Evolutionary conservation across 208 protist genomes (phyloP), one percentile per base, ranked within the genome.

Genomic region (Wallacemonas sp.): DNA sequence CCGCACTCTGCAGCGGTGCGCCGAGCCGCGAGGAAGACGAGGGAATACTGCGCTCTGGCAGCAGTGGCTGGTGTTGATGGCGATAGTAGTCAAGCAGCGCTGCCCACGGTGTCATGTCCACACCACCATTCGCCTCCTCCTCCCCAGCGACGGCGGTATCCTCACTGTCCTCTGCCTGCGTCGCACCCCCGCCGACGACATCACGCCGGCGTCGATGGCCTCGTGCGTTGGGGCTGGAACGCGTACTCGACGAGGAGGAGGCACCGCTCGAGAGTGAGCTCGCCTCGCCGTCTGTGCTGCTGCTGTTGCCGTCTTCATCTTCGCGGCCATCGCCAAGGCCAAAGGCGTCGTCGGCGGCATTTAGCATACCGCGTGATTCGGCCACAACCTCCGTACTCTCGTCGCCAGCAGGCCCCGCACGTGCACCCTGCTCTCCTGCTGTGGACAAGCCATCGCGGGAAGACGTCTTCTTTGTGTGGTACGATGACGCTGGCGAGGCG

Each of bases 41-140:
- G 42, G 42, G n/a, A 21, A 11, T 6, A 49, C n/a, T 12, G n/a
- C 6, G 42, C 9, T 6, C 15, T 8, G 22, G 15, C 22, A 11
- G 51, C 51, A 6, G 4, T 8, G 6, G 15, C 22, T 62, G 41
- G 38, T 22, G 8, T 24, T 24, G 56, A 17, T 45, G 56, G 38
- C 19, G 56, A 15, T 47, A 24, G 19, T 62, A 49, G 36, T 62
- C 38, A 4, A 62, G 56, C 38, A 62, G 22, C 5, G 56, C 51
- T 9, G 51, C 51, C 51, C 51, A 58, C 12, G 51, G 51, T 19
- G 51, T 58, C 11, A n/a, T 19, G 17, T 21, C 44, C 5, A n/a
- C 44, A 19, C 19, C 44, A 11, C 17, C 44, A 5, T 6, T 6
- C 21, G 22, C 6, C 46, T 6, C 26, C 3, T 8, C 22, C 11